These are phyloP conservation scores for Carex scoparia DNA, from an alignment of 176 grass and related monocot species.

Conservation along the genomic window DNA sequence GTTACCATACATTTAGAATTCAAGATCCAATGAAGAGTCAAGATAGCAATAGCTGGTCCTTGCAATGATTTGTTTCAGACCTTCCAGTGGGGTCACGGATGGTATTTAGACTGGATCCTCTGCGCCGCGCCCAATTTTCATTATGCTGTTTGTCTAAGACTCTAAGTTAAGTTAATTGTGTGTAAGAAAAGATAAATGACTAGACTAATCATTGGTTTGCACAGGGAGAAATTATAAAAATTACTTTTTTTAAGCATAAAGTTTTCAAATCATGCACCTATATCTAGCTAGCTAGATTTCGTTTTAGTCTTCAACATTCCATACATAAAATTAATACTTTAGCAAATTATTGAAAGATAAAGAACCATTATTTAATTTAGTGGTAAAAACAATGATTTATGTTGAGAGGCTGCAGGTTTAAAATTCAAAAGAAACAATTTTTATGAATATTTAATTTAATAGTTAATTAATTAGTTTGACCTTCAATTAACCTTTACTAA, in stretches of 20 bases:
- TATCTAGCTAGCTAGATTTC: too few relatives aligned
- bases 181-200: background rate
- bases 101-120: background rate
- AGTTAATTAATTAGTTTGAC: accelerated
- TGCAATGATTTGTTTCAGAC: constrained; percentile 22
- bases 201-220: background rate
- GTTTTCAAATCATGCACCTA: background rate
- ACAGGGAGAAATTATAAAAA: background rate
- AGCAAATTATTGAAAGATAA: too few relatives aligned
- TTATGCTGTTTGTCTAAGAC: background rate
- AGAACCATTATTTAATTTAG: too few relatives aligned
- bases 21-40: constrained; percentile 18
- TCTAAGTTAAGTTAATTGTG: background rate
- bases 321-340: too few relatives aligned
- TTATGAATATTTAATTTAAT: too few relatives aligned
- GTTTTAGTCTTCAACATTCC: too few relatives aligned
- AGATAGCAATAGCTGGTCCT: constrained; percentile 6
- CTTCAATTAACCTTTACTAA: too few relatives aligned
- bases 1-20: constrained; percentile 8
- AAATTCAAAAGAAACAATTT: too few relatives aligned
- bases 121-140: background rate
- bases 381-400: too few relatives aligned
- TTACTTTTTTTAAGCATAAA: background rate
- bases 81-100: constrained; percentile 18
- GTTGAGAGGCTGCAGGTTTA: too few relatives aligned